phyloP scores from a whole-genome alignment of 305 asterid genomes.

The Solanum hybrid region DNA sequence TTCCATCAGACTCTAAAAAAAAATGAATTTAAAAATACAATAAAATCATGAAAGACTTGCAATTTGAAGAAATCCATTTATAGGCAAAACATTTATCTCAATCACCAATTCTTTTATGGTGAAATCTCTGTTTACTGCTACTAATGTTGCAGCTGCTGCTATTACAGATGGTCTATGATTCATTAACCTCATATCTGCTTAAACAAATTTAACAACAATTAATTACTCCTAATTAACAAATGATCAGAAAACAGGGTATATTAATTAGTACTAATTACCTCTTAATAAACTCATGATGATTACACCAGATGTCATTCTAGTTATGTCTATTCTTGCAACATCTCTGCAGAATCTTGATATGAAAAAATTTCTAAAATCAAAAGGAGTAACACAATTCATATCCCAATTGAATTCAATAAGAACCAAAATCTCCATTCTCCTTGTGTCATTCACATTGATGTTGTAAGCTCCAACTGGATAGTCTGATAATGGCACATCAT shows the following conservation, averaged over 20 bases:
- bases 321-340: background rate
- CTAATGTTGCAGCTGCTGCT: slow-evolving; percentile 68
- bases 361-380: slow-evolving; percentile 33
- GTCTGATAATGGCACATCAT: slow-evolving; percentile 30
- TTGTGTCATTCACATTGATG: slow-evolving; percentile 13
- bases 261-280: background rate
- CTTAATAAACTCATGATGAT: background rate
- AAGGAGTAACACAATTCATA: slow-evolving; percentile 47
- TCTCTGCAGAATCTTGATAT: slow-evolving; percentile 19
- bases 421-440: slow-evolving; percentile 52
- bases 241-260: background rate
- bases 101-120: slow-evolving; percentile 27
- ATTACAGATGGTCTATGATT: slow-evolving; percentile 39
- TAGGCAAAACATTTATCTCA: slow-evolving; percentile 15
- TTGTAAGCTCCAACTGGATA: slow-evolving; percentile 25
- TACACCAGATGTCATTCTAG: background rate
- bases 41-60: slow-evolving; percentile 22
- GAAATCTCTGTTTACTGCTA: slow-evolving; percentile 33
- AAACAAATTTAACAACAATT: background rate
- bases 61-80: slow-evolving; percentile 15
- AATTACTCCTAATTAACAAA: background rate
- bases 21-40: background rate
- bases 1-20: background rate
- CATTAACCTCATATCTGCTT: slow-evolving; percentile 42
- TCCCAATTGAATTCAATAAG: slow-evolving; percentile 50